Conservation (phyloP, 2,329 filamentous ascomycete genomes). For the Botrytis hyacinthi region DNA sequence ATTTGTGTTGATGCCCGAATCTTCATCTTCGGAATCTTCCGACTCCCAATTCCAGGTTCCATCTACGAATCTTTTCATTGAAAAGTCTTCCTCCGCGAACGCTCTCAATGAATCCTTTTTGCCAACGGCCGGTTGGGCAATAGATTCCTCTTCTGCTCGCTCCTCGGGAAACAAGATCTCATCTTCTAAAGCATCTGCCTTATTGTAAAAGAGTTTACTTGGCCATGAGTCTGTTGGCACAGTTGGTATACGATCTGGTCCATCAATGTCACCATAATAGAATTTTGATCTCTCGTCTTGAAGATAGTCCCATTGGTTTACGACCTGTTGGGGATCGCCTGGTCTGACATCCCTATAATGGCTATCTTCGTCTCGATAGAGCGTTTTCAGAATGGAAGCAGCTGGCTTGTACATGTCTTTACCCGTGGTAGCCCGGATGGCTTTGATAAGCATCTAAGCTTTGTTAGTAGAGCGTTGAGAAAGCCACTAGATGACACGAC, state of each 20-base stretch:
- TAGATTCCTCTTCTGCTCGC: slow-evolving; percentile 1
- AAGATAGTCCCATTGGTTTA: slow-evolving; percentile 13
- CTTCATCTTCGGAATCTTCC: slow-evolving; percentile 8
- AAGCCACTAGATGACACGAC: background rate
- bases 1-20: slow-evolving; percentile 1
- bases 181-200: slow-evolving; percentile 44
- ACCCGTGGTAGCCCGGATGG: slow-evolving; percentile 37
- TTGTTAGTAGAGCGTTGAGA: background rate
- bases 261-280: slow-evolving; percentile 10
- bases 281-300: slow-evolving; percentile 2
- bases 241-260: background rate
- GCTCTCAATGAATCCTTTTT: slow-evolving; percentile 20
- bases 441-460: slow-evolving; percentile 41
- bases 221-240: slow-evolving; percentile 18
- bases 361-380: slow-evolving; percentile 39
- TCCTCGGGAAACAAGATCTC: slow-evolving; percentile 44
- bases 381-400: slow-evolving; percentile 41
- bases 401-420: slow-evolving; percentile 39
- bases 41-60: slow-evolving; percentile 22
- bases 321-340: background rate
- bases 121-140: slow-evolving; percentile 15
- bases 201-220: slow-evolving; percentile 40
- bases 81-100: slow-evolving; percentile 24
- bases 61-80: slow-evolving; percentile 22
- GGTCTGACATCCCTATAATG: slow-evolving; percentile 9